A percentile compares a stretch with the other conserved stretches of the same genome.
Conservation (phyloP, 2,329 filamentous ascomycete species). For the Penicillium decumbens region DNA sequence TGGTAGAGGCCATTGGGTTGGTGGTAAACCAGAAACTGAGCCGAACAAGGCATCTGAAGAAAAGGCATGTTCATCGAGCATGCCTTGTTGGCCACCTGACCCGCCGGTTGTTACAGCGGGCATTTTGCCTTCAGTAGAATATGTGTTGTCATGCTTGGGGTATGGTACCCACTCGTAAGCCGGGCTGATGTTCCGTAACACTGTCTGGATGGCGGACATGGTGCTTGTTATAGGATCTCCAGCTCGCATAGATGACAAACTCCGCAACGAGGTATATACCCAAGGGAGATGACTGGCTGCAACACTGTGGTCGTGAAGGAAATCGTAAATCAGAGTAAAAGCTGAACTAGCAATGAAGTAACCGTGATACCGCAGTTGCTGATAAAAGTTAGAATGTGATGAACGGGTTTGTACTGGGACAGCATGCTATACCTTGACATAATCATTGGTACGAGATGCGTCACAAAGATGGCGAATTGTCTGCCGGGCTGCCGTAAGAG, state of each 20-base stretch:
- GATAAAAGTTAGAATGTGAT: neutral
- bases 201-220: slow-evolving; percentile 32
- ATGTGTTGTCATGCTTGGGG: neutral
- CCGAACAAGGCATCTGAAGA: neutral
- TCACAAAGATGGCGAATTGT: slow-evolving; percentile 42
- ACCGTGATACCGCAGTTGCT: slow-evolving; percentile 46
- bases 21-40: slow-evolving; percentile 10
- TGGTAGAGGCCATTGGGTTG: slow-evolving; percentile 23
- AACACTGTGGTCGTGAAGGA: slow-evolving; percentile 39
- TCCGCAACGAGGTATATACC: slow-evolving; percentile 39
- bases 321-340: slow-evolving; percentile 43
- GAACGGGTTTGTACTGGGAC: neutral
- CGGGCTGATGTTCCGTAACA: slow-evolving; percentile 30
- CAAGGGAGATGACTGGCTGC: slow-evolving; percentile 41
- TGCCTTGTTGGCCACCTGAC: neutral
- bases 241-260: slow-evolving; percentile 35
- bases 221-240: slow-evolving; percentile 28
- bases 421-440: slow-evolving; percentile 35
- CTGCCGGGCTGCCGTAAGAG: slow-evolving; percentile 40
- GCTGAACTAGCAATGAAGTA: slow-evolving; percentile 44
- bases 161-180: slow-evolving; percentile 27
- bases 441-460: slow-evolving; percentile 38
- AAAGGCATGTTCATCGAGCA: neutral
- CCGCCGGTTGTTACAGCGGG: neutral
- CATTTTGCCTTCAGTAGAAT: neutral